Conservation (phyloP, 345 rosid species). For the Lagerstroemia speciosa region DNA sequence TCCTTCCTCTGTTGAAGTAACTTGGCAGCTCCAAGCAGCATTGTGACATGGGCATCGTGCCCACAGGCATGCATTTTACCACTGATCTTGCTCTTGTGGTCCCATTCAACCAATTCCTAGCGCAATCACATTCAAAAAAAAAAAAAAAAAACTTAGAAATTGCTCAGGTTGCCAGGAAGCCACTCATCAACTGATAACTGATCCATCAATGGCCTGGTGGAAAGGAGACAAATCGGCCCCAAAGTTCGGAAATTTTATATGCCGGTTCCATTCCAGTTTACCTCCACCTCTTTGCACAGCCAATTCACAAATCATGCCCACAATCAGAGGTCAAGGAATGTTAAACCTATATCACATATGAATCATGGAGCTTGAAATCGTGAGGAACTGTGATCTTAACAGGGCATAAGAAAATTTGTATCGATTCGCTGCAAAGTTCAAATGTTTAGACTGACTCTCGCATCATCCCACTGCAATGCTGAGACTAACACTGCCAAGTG, state of each 20-base stretch:
- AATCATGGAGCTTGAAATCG: not conserved
- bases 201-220: not conserved
- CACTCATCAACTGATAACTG: not conserved
- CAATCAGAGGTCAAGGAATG: not conserved
- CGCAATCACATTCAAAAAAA: not conserved
- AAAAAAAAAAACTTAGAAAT: too few relatives aligned
- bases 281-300: not conserved
- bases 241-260: not conserved
- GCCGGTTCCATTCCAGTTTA: not conserved
- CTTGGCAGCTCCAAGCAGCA: conserved; percentile 53
- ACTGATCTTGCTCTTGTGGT: conserved; percentile 30
- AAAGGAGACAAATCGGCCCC: not conserved
- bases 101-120: conserved; percentile 43
- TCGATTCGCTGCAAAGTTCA: not conserved
- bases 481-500: not conserved
- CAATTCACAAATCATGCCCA: not conserved
- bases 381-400: not conserved
- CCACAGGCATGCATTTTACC: conserved; percentile 68
- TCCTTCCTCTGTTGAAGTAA: conserved; percentile 23
- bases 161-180: not conserved
- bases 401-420: not conserved
- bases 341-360: not conserved
- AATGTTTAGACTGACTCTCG: too few relatives aligned
- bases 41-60: conserved; percentile 43
- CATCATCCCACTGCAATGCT: too few relatives aligned